These are phyloP conservation scores for Torulaspora maleeae DNA, from an alignment of 805 yeast species.

Conservation along the genomic window DNA sequence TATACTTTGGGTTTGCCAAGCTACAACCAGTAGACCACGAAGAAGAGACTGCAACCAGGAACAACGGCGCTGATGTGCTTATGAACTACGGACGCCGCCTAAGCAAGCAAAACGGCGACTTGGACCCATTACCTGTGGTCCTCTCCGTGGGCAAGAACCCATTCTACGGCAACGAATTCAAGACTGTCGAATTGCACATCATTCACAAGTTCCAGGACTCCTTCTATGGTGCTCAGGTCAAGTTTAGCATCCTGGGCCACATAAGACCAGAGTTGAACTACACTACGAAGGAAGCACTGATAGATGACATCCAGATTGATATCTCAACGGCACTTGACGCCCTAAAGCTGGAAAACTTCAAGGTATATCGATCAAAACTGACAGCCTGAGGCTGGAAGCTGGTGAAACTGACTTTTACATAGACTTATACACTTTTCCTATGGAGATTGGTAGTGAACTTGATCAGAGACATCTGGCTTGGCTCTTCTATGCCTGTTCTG, in stretches of 20 bases:
- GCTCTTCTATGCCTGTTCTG: too few species aligned
- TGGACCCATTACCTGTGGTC: conserved; percentile 71
- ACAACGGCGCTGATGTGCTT: conserved; percentile 42
- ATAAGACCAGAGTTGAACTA: conserved; percentile 88
- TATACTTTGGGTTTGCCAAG: conserved; percentile 78
- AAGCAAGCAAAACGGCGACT: conserved; percentile 32
- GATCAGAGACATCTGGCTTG: too few species aligned
- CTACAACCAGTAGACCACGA: conserved; percentile 26
- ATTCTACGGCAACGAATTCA: conserved; percentile 70
- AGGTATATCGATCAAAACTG: conserved; percentile 2
- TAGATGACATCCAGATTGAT: conserved; percentile 77
- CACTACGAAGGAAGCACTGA: conserved; percentile 76
- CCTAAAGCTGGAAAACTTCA: conserved; percentile 3
- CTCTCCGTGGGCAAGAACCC: conserved; percentile 97
- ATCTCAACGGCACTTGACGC: conserved; percentile 55
- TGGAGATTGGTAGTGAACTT: too few species aligned
- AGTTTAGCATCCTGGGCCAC: conserved; percentile 74
- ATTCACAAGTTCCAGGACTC: conserved; percentile 61
- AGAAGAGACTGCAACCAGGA: conserved; percentile 29
- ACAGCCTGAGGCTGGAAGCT: neutral
- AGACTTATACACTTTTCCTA: too few species aligned
- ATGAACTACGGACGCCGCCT: conserved; percentile 61
- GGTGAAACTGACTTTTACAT: too few species aligned
- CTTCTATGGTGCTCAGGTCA: conserved; percentile 80
- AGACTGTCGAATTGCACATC: conserved; percentile 84